Percentiles rank a stretch among this genome's conserved stretches.
Evolutionary conservation across 805 yeast genomes (phyloP).

Genomic region (Wickerhamiella galacta): DNA sequence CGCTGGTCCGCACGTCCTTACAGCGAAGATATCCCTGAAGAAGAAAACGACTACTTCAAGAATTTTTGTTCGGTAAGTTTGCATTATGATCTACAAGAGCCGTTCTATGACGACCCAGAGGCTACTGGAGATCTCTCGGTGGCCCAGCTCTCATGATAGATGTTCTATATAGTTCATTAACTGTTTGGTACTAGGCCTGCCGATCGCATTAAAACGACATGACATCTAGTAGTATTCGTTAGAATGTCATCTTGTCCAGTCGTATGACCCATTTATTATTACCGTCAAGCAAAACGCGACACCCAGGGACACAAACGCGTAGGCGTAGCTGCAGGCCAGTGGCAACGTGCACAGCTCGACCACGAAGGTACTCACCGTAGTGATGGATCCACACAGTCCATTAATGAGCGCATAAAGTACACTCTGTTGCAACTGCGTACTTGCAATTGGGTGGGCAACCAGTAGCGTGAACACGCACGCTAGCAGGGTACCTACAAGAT

Average conservation of each 20-base stretch:
- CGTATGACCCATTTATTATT: constrained; percentile 51
- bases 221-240: no score
- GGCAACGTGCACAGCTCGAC: constrained; percentile 38
- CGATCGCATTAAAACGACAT: no score
- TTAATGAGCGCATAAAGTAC: constrained; percentile 37
- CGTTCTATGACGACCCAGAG: no score
- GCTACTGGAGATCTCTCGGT: no score
- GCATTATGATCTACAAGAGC: background rate
- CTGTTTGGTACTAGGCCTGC: no score
- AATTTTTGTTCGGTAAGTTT: background rate
- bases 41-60: background rate
- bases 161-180: no score
- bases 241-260: constrained; percentile 58
- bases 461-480: constrained; percentile 30
- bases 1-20: constrained; percentile 11
- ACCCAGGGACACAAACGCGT: constrained; percentile 33
- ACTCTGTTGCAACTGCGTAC: constrained; percentile 23
- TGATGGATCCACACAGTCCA: constrained; percentile 56
- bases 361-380: constrained; percentile 66
- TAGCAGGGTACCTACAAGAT: constrained; percentile 31
- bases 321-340: constrained; percentile 28
- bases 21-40: constrained; percentile 4
- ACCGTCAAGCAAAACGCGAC: constrained; percentile 34
- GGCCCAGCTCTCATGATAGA: no score
- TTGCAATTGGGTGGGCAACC: constrained; percentile 27